Evolutionary conservation across 1,139 yeast species (phyloP).

Genomic region (Saccharomyces hybrid): DNA sequence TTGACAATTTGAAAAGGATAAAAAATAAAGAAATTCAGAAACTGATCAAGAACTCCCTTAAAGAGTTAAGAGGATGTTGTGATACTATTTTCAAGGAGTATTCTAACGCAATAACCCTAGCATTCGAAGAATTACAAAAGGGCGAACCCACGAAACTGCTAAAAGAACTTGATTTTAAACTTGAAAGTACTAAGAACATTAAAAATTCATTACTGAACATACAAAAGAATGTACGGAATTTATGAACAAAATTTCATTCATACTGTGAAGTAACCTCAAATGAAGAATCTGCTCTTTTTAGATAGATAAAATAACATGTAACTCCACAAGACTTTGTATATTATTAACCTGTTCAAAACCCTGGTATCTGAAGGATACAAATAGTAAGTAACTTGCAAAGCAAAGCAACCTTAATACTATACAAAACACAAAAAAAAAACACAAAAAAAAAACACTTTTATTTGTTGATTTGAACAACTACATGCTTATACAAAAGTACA

Average conservation of each 20-base stretch:
- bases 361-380: neutral
- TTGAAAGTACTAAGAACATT: conserved; percentile 8
- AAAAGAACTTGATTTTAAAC: conserved; percentile 9
- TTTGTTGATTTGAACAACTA: neutral
- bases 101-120: conserved; percentile 4
- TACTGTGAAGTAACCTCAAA: neutral
- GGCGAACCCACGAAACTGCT: conserved; percentile 8
- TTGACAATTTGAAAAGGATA: conserved; percentile 29
- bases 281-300: neutral
- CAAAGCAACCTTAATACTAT: neutral
- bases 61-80: conserved; percentile 18
- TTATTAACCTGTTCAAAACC: neutral
- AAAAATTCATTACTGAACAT: conserved; percentile 11
- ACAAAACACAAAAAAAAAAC: neutral
- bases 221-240: conserved; percentile 20
- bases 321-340: neutral
- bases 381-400: neutral
- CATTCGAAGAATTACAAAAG: conserved; percentile 7
- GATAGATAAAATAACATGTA: neutral
- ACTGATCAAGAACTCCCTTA: conserved; percentile 16
- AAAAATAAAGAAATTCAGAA: conserved; percentile 17
- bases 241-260: conserved; percentile 6
- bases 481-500: neutral
- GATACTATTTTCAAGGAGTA: conserved; percentile 15
- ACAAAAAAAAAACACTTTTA: neutral